Base-by-base conservation (phyloP, 1,284 basidiomycete genomes). In the Neonothopanus nambi region DNA sequence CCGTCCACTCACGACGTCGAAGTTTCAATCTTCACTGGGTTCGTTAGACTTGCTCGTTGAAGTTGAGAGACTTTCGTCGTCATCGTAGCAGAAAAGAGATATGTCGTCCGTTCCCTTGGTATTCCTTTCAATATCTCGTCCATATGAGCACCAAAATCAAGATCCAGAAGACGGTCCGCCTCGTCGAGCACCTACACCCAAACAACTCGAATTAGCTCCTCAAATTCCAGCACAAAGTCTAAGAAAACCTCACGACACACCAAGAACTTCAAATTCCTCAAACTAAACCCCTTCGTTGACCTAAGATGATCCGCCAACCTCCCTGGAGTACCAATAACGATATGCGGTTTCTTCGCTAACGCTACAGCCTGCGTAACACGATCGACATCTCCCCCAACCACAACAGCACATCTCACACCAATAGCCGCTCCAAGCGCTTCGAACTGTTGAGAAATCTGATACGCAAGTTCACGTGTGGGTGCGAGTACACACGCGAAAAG, bases 1-100 rank as follows among this genome's bases (percentile, higher is more conserved):
- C n/a, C n/a, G 8, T 37, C 26, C 9, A 70, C 87, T 62, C 67
- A 93, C 91, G 97, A 98, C 63, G 90, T 84, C 35, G 87, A 92
- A 2, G 96, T 93, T 71, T 98, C 94, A 6, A 99, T 86, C 60
- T 92, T 84, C 17, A 97, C 85, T 6, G 97, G 97, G 67, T 96
- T 97, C 48, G 84, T 83, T 63, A 99, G 77, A 76, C 91, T 94
- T 13, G 97, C 96, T 52, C 97, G 78, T 69, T 99, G 95, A 6
- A 99, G 79, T 70, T 98, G 98, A 20, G 93, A 94, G 7, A 99
- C 95, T 71, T 98, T 98, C 18, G 93, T 96, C 2, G 95, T 98
- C 95, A 99, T 98, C 13, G 97, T 99, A 1, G 97, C 97, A 15
- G 94, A 97, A 77, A 97, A 99, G 1, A 99, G 82, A 70, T 95